Base-by-base conservation (phyloP, 192 early-diverging fungal genomes). In the Coemansia erecta region DNA sequence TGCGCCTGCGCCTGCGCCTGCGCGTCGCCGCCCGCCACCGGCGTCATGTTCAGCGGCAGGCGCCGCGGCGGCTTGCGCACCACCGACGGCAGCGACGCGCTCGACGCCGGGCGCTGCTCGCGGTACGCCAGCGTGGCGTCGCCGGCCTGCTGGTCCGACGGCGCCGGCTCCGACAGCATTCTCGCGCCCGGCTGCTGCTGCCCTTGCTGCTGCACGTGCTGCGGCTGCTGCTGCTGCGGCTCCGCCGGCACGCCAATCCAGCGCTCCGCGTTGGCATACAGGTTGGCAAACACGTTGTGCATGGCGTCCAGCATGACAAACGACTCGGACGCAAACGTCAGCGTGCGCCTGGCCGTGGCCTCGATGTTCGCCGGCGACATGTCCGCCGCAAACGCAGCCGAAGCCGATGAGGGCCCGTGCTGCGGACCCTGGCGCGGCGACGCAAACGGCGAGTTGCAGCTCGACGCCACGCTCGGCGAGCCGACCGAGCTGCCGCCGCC, bases 301-400 rank as follows among this genome's bases (percentile, higher is more conserved):
- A 80, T 57, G 35, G 56, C 56, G 31, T 73, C 62, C 35, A 77
- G 74, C 75, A 77, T 74, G 23, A 60, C 37, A 43, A 70, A 74
- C 26, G 74, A 78, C 64, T 81, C 80, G 11, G 64, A 66, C 14
- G 73, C 69, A 71, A 78, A 74, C 35, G 71, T 63, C 60, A 74
- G 51, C 0, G 74, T 68, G 1, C 67, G 64, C 14, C 71, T 62
- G 2, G 70, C 55, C 6, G 59, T 72, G n/a, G 60, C 67, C 28
- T 81, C 71, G 18, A 72, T 61, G 45, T 77, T 60, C 2, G 60
- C 66, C 9, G 64, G 56, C 19, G 64, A 47, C 51, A 60, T 40
- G 8, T 39, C 55, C 46, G 18, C 31, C 40, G 26, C 1, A 1
- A 26, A 26, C 4, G 2, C 26, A 26, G 26, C 26, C 26, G 26